Evolutionary conservation across 176 grass and related monocot species (phyloP), one percentile per base, ranked within the genome.

Genomic region (Pontederia paniculata): DNA sequence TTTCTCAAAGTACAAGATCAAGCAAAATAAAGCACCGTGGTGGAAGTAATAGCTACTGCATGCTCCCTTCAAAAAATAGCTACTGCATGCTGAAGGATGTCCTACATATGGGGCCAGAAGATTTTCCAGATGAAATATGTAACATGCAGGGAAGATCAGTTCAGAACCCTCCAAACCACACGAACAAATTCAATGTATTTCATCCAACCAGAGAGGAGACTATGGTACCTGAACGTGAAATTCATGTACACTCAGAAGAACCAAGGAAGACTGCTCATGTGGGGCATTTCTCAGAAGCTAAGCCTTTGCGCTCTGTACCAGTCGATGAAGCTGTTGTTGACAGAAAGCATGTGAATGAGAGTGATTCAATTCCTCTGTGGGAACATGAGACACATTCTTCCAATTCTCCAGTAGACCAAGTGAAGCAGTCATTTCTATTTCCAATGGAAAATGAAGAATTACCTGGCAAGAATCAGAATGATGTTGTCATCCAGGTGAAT

Each of bases 21-120:
- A 84, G 69, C 60, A 72, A 43, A 41, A 80, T 78, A 84, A 88
- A 83, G 63, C 74, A 63, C 79, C 69, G 13, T 23, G 59, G 56
- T 73, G 78, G 72, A 31, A 69, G 74, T 68, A 80, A 77, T 63
- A 84, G 80, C 45, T 88, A 81, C 66, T 81, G 76, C 45, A 81
- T 91, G 83, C 83, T 88, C n/a, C n/a, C n/a, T n/a, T n/a, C n/a
- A n/a, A n/a, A n/a, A n/a, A 80, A 77, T 63, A 84, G 80, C 45
- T 88, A 81, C 66, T 81, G 76, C 45, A 81, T 91, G 83, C 83
- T 88, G 68, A 88, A 91, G 69, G 87, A 91, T 69, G 80, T 91
- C 46, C 87, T 89, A 25, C 71, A 91, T 70, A 74, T 87, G 43
- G 75, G 80, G 14, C 50, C 83, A 15, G 55, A 80, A 23, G 70